Evolutionary conservation across 257 asterid genomes (phyloP).

Genomic region (Solanum raphanifolium): DNA sequence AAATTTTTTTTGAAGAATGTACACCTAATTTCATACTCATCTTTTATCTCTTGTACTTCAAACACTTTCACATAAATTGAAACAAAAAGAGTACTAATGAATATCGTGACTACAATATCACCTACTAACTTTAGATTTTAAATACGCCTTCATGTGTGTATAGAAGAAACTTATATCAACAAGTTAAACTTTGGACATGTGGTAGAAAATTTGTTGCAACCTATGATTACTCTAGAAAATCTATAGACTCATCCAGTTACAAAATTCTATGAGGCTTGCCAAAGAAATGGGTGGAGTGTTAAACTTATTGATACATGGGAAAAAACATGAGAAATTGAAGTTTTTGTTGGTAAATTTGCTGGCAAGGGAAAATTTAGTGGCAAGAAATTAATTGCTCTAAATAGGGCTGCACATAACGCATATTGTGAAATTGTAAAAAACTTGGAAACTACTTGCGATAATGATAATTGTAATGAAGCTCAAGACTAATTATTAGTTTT

Average conservation of each 20-base stretch:
- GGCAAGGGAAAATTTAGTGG: constrained; percentile 26
- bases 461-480: neutral
- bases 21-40: neutral
- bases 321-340: constrained; percentile 20
- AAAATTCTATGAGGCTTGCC: constrained; percentile 28
- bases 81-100: no score
- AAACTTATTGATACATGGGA: constrained; percentile 25
- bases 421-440: neutral
- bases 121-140: neutral
- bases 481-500: neutral
- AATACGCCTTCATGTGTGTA: neutral
- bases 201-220: constrained; percentile 20
- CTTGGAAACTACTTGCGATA: neutral
- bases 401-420: constrained; percentile 37
- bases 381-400: constrained; percentile 27
- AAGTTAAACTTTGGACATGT: constrained; percentile 9
- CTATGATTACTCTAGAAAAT: constrained; percentile 22
- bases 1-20: neutral
- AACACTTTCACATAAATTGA: neutral
- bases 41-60: neutral
- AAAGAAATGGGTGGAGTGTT: constrained; percentile 7
- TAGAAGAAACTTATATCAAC: neutral
- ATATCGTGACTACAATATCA: neutral
- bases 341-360: neutral
- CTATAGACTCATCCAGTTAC: constrained; percentile 33